Evolutionary conservation across 352 stramenopile species (phyloP), one percentile per base, ranked within the genome.

Genomic region (Pythium volutum): DNA sequence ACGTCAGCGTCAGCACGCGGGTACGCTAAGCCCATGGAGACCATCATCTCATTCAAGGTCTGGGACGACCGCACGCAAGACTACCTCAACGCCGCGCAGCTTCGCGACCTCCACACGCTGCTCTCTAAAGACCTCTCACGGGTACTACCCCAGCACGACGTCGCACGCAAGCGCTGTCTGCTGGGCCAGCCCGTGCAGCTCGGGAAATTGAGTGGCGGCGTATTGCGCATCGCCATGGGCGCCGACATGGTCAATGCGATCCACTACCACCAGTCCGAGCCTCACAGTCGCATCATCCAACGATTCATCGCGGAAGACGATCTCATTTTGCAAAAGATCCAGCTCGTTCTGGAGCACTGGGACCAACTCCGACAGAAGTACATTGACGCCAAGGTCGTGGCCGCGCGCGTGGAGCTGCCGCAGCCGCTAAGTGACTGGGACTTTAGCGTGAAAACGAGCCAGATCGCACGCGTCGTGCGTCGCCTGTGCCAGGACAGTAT

Each of bases 231-330:
- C 55, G 88, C 88, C 0, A 73, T 96, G 29, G 85, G 88, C 14
- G 88, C 88, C 23, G 88, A 95, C 55, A 96, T 96, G 84, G 73
- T 95, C 43, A 93, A 93, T 49, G 52, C 57, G 18, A 76, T 89
- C 46, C 81, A 84, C 65, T 70, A 73, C 56, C 69, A 70, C 16
- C 69, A 75, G 25, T 67, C 68, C 33, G 62, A 55, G 12, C 67
- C 77, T 41, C 75, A 70, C 39, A 49, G 27, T 4, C 53, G 57
- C 27, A 64, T 74, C 8, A 63, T 88, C 3, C 67, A 79, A 10
- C 68, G 77, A 18, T 70, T 88, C 9, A 65, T 82, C 2, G 31
- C 66, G 14, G 70, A 90, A 11, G 84, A 93, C 45, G 72, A 84
- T 41, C 55, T 71, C 49, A 67, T 91, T 11, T 10, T 93, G 36